These are phyloP conservation scores for Fusarium tupiense DNA, from an alignment of 2,329 filamentous ascomycete species.

Conservation along the genomic window DNA sequence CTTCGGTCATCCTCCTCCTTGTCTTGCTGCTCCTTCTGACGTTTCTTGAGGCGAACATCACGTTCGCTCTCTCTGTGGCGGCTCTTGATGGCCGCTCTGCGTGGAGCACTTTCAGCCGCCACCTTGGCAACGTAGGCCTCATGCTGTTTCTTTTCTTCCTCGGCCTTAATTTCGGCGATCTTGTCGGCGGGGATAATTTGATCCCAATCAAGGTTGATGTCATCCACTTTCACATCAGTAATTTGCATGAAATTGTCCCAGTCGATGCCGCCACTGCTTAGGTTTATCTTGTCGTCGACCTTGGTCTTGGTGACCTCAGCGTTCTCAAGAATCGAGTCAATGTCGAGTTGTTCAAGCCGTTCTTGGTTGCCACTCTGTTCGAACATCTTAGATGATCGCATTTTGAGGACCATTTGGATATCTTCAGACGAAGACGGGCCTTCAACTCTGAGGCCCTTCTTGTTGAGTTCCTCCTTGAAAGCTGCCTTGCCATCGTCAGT, in stretches of 20 bases:
- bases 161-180: constrained; percentile 86
- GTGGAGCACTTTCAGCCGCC: constrained; percentile 85
- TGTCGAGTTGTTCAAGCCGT: constrained; percentile 95
- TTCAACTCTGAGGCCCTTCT: constrained; percentile 76
- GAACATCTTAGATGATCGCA: constrained; percentile 99
- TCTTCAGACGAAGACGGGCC: constrained; percentile 93
- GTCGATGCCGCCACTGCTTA: constrained; percentile 85
- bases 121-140: constrained; percentile 84
- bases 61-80: constrained; percentile 68
- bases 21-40: constrained; percentile 70
- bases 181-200: constrained; percentile 97
- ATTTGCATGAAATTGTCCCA: constrained; percentile 98
- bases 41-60: constrained; percentile 73
- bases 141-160: constrained; percentile 85
- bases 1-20: constrained; percentile 76
- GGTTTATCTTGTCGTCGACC: constrained; percentile 88
- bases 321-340: constrained; percentile 95
- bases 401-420: constrained; percentile 95
- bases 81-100: constrained; percentile 73
- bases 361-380: constrained; percentile 97
- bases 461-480: constrained; percentile 77
- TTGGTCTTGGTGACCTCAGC: constrained; percentile 98
- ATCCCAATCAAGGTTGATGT: constrained; percentile 86
- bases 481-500: constrained; percentile 94
- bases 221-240: constrained; percentile 95